Base-by-base conservation (phyloP, 2,329 filamentous ascomycete species). In the Diaporthe batatas region DNA sequence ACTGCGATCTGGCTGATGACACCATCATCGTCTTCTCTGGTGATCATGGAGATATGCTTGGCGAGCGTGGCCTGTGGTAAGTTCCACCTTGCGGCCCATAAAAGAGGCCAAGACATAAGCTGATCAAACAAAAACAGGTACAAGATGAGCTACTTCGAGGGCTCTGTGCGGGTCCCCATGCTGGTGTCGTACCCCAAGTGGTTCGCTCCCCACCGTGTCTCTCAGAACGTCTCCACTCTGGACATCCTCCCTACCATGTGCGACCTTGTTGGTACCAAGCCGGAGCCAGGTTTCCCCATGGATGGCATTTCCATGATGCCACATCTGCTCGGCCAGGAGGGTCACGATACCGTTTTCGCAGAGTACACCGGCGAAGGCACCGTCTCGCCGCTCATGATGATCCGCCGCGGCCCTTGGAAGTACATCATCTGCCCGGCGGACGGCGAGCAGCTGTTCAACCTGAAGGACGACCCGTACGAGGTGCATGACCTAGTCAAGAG, bases 131-230 rank as follows among this genome's bases (percentile, higher is more conserved):
- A 55, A n/a, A 21, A 47, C 69, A 83, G 82, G 82, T 95, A 98
- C 87, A 98, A 98, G 88, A 98, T 98, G 95, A 94, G 91, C 80
- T 98, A 96, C 89, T 98, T 95, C 79, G 95, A 98, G 87, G 92
- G 92, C 53, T 97, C 94, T 16, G 94, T 94, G 58, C 92, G 95
- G 36, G 95, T 98, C 29, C 95, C 95, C 1, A 91, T 98, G 80
- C 87, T 98, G 76, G 89, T 98, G 80, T 92, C 94, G 82, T 91
- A 95, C 78, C 95, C 95, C 34, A 87, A 91, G 78, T 88, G 88
- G 74, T 97, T 96, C 82, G 81, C 87, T 18, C 91, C 95, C 42
- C 94, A 91, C 84, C 92, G 91, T 44, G 93, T 98, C 36, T 87
- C 88, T 23, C 87, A 96, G 82, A 97, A 95, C 76, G 95, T 98